Base-by-base conservation (phyloP, 2,329 filamentous ascomycete species). In the Aspergillus persii region DNA sequence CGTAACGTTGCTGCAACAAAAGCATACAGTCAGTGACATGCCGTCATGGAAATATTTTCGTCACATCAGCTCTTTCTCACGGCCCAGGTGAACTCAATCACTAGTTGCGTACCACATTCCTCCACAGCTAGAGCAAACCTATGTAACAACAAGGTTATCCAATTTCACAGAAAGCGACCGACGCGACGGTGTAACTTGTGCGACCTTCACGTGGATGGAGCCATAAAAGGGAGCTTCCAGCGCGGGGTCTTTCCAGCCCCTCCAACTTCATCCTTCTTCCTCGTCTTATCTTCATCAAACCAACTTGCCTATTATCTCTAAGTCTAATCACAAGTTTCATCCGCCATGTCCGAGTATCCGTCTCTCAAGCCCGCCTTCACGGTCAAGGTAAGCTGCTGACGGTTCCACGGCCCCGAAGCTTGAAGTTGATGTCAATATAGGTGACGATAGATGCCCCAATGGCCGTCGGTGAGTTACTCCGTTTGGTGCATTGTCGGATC, bases 351-450 rank as follows among this genome's bases (percentile, higher is more conserved):
- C 11, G 71, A 67, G 50, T 78, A 75, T 54, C 77, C 77, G 11
- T 67, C 64, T 33, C 65, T 78, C 51, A 66, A 77, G 61, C 77
- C 76, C 4, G 77, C 76, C 15, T 76, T 79, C 54, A 78, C 75
- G 18, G 61, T 79, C 51, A 65, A 66, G 63, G 76, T 77, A 63
- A 39, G 54, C 36, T 44, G 44, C 39, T 33, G 50, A 9, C 39
- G 9, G 61, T 12, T 8, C 33, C 26, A 15, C 39, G 12, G 44
- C 11, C 36, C 26, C 5, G n/a, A 39, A 18, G 5, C 33, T 18
- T 51, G 18, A 39, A 44, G 12, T 29, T 50, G n/a, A 2, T 8
- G 23, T 8, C 50, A 4, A 46, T 4, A 31, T 52, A 77, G 73
- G 70, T 76, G 49, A 62, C 56, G 15, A 69, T 77, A 18, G 71